Evolutionary conservation across 2,329 filamentous ascomycete species (phyloP), one percentile per base, ranked within the genome.

Genomic region (Escovopsis weberi): DNA sequence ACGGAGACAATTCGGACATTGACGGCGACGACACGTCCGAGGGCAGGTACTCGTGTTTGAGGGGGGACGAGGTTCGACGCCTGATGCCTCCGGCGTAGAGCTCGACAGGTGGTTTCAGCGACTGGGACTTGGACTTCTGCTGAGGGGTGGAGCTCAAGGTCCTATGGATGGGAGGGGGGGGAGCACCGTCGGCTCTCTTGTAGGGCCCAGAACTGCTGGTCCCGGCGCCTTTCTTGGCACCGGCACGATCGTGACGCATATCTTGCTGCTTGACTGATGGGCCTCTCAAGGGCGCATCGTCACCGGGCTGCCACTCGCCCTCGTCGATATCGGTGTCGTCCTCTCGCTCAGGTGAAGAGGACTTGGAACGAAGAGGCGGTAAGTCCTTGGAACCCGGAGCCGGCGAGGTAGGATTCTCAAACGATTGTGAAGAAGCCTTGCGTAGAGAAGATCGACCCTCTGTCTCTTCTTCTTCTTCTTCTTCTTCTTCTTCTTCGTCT

Each of bases 31-130:
- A 78, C 39, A 69, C 61, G 40, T 80, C 75, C 1, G 91, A 96
- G 12, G 89, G 89, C 48, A 88, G 81, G 54, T 95, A 98, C 63
- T 98, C 89, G 57, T 96, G 89, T 65, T 98, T 98, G 40, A 98
- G 68, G 0, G 91, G 91, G 1, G 91, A 98, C 0, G 91, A 96
- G 1, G 79, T 82, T 15, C 87, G 78, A 37, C 88, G 77, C 55
- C 81, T 75, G 19, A 75, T 50, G 30, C 58, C 59, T 50, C 52
- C 59, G 28, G 12, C 32, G 53, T 57, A 63, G 57, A 51, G 59
- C 52, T 65, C 79, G 69, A 46, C 48, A 47, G 40, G 50, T 10
- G 43, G 50, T 43, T 45, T 50, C 45, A 49, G 47, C 48, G 44
- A 52, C 39, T 38, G 34, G n/a, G 50, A 41, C 26, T 49, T 49